Base-by-base conservation (phyloP, 139 green algal species). In the Zygnema cylindricum region DNA sequence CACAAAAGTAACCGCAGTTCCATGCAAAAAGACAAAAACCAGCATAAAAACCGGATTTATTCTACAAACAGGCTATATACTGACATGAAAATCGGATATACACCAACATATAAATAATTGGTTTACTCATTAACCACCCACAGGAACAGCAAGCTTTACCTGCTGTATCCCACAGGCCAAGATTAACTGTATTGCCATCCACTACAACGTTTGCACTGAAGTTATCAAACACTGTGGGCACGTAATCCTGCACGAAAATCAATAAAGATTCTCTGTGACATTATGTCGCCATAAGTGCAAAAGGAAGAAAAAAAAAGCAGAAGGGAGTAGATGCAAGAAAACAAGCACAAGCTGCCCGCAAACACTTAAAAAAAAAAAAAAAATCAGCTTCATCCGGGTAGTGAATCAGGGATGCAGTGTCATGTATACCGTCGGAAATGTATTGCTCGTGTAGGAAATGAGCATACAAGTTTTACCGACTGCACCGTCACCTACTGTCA, bases 401-500 rank as follows among this genome's bases (percentile, higher is more conserved):
- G n/a, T n/a, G n/a, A 30, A 73, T 73, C 30, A 35, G 57, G 57
- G 57, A 73, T 25, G 30, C 57, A 30, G 25, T 25, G 30, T 73
- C 57, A 73, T 73, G 73, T 81, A 78, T 87, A 92, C 88, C 32
- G 89, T 94, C 23, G 92, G 92, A 69, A 94, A 94, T 39, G 81
- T 92, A 63, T 94, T 93, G 73, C 85, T 92, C n/a, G 86, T 93
- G 89, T 93, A 94, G 23, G 88, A 92, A 36, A 93, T 81, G n/a
- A 94, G 76, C 89, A 94, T 94, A 84, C 88, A 94, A 21, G 92
- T 94, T 63, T 94, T 94, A 25, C 92, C 92, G 21, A 92, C 89
- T 21, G 89, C 92, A 22, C 92, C 92, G 73, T 94, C 92, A 49
- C 92, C 92, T 2, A 94, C 89, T 39, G 92, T 92, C 32, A 94